Conservation (phyloP, 306 rosid species). For the Gillenia trifoliata region DNA sequence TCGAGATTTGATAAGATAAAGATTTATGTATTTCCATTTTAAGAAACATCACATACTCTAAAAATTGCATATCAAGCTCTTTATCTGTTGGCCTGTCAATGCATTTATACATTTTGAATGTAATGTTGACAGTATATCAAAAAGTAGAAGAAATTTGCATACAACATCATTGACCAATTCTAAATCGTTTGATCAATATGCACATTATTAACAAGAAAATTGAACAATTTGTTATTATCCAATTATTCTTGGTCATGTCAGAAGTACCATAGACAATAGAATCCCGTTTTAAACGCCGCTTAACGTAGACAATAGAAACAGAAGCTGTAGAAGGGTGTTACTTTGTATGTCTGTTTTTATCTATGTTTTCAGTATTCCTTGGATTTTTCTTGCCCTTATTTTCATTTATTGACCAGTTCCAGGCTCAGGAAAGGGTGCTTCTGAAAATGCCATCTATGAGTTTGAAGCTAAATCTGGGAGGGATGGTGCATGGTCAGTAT, state of each 20-base stretch:
- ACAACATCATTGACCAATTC: background rate
- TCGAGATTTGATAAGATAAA: background rate
- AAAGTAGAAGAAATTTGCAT: too few relatives aligned
- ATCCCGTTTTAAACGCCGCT: background rate
- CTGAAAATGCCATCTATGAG: constrained; percentile 70
- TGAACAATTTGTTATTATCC: background rate
- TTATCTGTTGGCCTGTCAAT: too few relatives aligned
- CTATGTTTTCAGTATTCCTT: constrained; percentile 10
- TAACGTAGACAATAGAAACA: background rate
- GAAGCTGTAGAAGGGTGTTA: background rate
- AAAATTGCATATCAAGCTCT: too few relatives aligned
- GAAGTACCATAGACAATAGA: background rate
- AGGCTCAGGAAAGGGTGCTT: constrained; percentile 47
- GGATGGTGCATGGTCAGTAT: constrained; percentile 96
- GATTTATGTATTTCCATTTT: too few relatives aligned
- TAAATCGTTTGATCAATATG: background rate
- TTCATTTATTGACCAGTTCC: constrained; percentile 43
- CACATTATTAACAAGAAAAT: background rate
- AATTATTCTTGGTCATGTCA: background rate
- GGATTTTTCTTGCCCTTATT: constrained; percentile 13
- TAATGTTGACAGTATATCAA: too few relatives aligned
- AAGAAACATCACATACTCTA: too few relatives aligned
- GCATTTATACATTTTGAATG: too few relatives aligned
- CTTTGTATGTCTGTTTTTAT: background rate
- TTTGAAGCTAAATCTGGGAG: constrained; percentile 98